Percentiles rank a stretch among this genome's conserved stretches.
phyloP scores from a whole-genome alignment of 176 grass and related monocot species.

The Cenchrus americanus region DNA sequence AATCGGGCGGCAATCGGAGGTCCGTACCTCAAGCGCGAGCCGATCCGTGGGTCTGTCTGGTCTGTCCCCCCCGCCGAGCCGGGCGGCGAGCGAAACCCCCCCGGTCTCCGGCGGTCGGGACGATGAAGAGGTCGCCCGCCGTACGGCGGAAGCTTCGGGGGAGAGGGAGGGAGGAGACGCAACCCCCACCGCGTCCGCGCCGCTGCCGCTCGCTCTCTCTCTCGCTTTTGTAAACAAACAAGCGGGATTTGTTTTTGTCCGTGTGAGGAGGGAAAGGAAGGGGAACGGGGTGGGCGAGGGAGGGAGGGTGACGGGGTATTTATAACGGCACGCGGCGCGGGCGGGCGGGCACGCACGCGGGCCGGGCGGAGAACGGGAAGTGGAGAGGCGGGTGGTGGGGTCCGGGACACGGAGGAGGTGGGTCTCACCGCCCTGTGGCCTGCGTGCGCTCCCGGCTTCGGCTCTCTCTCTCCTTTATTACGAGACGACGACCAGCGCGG shows the following conservation, averaged over 20 bases:
- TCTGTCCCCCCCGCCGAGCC: no score
- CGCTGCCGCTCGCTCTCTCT: not conserved
- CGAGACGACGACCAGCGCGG: no score
- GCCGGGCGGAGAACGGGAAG: not conserved
- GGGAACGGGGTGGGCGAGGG: not conserved
- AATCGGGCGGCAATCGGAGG: not conserved
- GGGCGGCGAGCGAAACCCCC: no score
- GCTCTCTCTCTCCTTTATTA: not conserved
- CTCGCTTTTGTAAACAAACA: not conserved
- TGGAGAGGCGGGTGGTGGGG: not conserved
- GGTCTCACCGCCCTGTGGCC: not conserved
- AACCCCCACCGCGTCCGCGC: not conserved
- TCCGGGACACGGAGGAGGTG: not conserved
- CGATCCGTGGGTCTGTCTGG: conserved; percentile 1
- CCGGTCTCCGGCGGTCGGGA: no score
- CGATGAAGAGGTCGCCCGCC: not conserved
- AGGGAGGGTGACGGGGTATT: not conserved
- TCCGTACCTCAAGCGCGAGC: not conserved
- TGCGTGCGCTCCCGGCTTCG: not conserved
- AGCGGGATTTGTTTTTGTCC: not conserved
- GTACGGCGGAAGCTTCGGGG: conserved; percentile 14
- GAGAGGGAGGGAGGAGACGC: not conserved
- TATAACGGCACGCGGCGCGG: conserved; percentile 32
- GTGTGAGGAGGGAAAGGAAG: not conserved
- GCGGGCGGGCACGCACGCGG: not conserved